Evolutionary conservation across 768 basidiomycete genomes (phyloP).

Genomic region (Strobilomyces confusus): DNA sequence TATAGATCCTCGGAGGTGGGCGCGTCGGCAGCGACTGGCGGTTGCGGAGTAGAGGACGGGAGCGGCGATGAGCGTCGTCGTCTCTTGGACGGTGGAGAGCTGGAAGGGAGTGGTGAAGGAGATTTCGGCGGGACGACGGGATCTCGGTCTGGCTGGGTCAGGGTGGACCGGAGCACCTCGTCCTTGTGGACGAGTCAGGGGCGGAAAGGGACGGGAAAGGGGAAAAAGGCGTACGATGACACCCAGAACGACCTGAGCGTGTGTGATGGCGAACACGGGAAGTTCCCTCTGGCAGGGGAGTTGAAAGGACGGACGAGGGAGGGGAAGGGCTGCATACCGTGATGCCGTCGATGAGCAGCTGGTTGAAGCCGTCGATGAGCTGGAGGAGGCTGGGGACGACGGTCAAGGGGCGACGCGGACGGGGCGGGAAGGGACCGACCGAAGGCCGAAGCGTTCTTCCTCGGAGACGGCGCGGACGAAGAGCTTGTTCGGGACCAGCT

Average conservation of each 20-base stretch:
- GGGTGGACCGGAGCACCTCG: slow-evolving; percentile 36
- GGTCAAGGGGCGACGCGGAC: not conserved
- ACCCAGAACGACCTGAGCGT: slow-evolving; percentile 62
- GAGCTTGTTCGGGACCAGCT: slow-evolving; percentile 58
- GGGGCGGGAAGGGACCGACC: slow-evolving; percentile 38
- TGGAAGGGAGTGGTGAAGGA: slow-evolving; percentile 16
- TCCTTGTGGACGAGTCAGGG: slow-evolving; percentile 41
- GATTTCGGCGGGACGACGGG: slow-evolving; percentile 7
- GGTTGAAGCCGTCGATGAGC: slow-evolving; percentile 62
- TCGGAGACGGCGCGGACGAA: slow-evolving; percentile 44
- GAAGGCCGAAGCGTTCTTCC: slow-evolving; percentile 78
- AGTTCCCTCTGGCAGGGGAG: slow-evolving; percentile 62
- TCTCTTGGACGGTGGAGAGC: slow-evolving; percentile 28
- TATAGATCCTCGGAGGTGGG: slow-evolving; percentile 4
- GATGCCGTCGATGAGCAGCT: slow-evolving; percentile 43
- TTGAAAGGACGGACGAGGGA: not conserved
- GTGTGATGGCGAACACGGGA: slow-evolving; percentile 75
- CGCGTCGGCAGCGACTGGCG: not conserved
- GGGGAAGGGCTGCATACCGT: slow-evolving; percentile 40
- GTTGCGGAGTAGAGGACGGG: not conserved
- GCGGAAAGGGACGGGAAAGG: not conserved
- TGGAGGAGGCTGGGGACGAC: slow-evolving; percentile 55
- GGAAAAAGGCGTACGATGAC: slow-evolving; percentile 53
- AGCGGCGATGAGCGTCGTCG: slow-evolving; percentile 18
- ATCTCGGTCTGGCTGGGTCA: slow-evolving; percentile 1